A percentile compares a stretch with the other conserved stretches of the same genome.
phyloP scores from a whole-genome alignment of 2,329 filamentous ascomycete species.

The Scedosporium dehoogii region DNA sequence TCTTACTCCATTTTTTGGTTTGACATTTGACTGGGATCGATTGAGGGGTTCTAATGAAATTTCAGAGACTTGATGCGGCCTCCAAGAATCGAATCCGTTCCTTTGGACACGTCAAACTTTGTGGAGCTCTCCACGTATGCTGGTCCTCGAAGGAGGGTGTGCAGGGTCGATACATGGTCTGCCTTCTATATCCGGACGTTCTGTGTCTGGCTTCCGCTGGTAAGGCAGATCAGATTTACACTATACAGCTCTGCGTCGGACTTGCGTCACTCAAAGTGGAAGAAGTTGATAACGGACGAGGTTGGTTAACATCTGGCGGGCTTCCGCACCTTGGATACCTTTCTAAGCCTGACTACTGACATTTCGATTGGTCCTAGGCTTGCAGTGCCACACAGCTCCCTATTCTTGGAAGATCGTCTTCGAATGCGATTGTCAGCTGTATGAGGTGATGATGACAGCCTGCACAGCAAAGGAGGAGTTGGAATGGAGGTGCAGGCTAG shows the following conservation, averaged over 20 bases:
- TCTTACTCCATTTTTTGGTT: background rate
- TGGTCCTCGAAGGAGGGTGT: slow-evolving; percentile 64
- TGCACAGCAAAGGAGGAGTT: slow-evolving; percentile 72
- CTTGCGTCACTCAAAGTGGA: slow-evolving; percentile 58
- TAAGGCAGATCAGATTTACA: slow-evolving; percentile 58
- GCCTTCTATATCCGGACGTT: slow-evolving; percentile 71
- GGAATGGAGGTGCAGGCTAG: slow-evolving; percentile 66
- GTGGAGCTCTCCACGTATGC: slow-evolving; percentile 72
- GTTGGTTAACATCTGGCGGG: slow-evolving; percentile 28
- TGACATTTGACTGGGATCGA: background rate
- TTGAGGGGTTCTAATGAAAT: background rate
- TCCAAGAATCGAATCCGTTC: slow-evolving; percentile 62
- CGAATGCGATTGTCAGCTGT: slow-evolving; percentile 63
- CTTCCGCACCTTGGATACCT: background rate
- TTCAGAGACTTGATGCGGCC: slow-evolving; percentile 37
- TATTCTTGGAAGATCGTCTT: slow-evolving; percentile 92
- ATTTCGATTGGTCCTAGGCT: slow-evolving; percentile 39
- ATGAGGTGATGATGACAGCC: slow-evolving; percentile 79
- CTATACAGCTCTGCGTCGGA: slow-evolving; percentile 64
- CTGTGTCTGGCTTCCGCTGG: slow-evolving; percentile 64
- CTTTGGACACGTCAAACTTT: slow-evolving; percentile 71
- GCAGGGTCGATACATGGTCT: slow-evolving; percentile 74
- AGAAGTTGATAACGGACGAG: slow-evolving; percentile 65
- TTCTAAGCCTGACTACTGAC: slow-evolving; percentile 10
- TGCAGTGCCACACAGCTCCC: slow-evolving; percentile 78